A percentile compares a stretch with the other conserved stretches of the same genome.
Conservation (phyloP, 1,139 yeast genomes). For the Hansenula lynferdii region DNA sequence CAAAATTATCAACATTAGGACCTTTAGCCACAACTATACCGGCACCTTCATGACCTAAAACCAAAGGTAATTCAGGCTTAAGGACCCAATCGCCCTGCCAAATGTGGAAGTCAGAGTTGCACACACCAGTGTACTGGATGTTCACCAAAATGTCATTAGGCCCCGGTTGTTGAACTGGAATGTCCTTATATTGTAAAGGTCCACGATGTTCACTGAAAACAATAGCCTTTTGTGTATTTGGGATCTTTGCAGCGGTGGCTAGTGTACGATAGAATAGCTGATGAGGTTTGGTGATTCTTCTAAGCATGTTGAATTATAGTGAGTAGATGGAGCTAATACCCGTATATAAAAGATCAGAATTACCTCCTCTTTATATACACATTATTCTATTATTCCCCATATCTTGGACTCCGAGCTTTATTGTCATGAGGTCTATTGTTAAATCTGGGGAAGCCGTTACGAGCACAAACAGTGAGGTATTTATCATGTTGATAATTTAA, state of each 20-base stretch:
- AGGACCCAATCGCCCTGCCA: conserved; percentile 48
- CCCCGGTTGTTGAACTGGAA: conserved; percentile 40
- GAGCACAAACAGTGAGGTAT: too few relatives aligned
- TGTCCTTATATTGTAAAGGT: conserved; percentile 34
- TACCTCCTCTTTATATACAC: too few relatives aligned
- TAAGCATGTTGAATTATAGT: conserved; percentile 31
- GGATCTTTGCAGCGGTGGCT: conserved; percentile 12
- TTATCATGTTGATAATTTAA: too few relatives aligned
- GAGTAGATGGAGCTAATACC: not conserved
- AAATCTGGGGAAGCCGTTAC: too few relatives aligned
- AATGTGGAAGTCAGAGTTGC: conserved; percentile 46
- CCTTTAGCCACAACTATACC: conserved; percentile 60
- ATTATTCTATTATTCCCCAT: too few relatives aligned
- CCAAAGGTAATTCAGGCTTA: conserved; percentile 40
- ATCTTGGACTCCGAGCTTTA: too few relatives aligned
- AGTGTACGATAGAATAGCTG: not conserved
- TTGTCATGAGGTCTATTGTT: too few relatives aligned
- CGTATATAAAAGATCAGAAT: too few relatives aligned
- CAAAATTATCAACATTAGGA: conserved; percentile 46
- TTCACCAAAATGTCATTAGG: conserved; percentile 39
- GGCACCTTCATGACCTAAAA: conserved; percentile 66
- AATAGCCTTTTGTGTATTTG: conserved; percentile 30
- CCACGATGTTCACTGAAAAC: conserved; percentile 28
- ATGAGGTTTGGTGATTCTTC: not conserved
- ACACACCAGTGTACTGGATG: conserved; percentile 44